Base-by-base conservation (phyloP, 768 basidiomycete species). In the Podaxis sp. region DNA sequence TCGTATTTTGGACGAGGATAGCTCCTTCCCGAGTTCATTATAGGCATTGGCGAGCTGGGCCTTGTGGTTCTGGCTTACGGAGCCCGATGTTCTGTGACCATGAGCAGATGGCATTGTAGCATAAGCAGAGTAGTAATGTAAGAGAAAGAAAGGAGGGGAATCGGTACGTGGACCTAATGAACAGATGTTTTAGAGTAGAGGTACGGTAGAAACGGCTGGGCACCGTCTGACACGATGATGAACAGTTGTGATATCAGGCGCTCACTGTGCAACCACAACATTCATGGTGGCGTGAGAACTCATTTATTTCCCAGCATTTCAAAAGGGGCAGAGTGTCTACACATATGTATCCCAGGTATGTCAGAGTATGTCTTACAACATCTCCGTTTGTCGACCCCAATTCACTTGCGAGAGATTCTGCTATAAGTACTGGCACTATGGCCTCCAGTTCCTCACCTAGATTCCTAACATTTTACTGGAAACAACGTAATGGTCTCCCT, bases 1-100 rank as follows among this genome's bases (percentile, higher is more conserved):
- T 66, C 90, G 89, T 61, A 98, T 81, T 79, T 91, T 95, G 65
- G 85, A 85, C 25, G 93, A 93, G n/a, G 90, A 88, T 29, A 98
- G 86, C 75, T 97, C 96, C 79, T 90, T 96, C 67, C 95, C 96
- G 5, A 98, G 85, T 81, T 96, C 95, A 77, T 95, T 95, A 80
- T 98, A 98, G 63, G 96, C 96, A 73, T 86, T 93, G 70, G 90
- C 90, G 71, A 98, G 93, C 74, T 95, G 87, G 29, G 90, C 91
- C 76, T 89, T 92, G 77, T 89, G 83, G 74, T 93, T 93, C 77
- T 88, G 85, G 54, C 82, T 78, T 65, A 88, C 74, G 65, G 87
- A 89, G 63, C 76, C 77, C 41, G 85, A 79, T 63, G 83, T 82
- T 74, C 82, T 86, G 79, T 89, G 88, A 67, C 81, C 81, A 66